Percentiles rank a stretch among this genome's conserved stretches.
These are phyloP conservation scores for Fusarium mundagurra DNA, from an alignment of 2,329 filamentous ascomycete species.

Conservation along the genomic window DNA sequence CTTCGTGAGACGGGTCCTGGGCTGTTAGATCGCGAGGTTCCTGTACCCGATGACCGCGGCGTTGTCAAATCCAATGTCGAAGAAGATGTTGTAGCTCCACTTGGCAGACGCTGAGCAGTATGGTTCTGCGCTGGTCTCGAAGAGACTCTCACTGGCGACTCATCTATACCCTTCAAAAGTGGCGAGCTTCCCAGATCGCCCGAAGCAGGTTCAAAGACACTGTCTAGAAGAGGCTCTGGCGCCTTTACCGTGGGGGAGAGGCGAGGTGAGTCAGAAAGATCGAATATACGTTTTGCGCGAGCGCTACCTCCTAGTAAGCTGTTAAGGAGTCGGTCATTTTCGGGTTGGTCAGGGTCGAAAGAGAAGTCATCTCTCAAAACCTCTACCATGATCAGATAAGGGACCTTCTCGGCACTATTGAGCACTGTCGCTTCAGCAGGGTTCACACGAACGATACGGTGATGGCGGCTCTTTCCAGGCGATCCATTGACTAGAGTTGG, in stretches of 20 bases:
- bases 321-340: conserved; percentile 74
- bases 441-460: conserved; percentile 84
- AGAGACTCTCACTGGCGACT: conserved; percentile 51
- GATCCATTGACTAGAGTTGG: conserved; percentile 77
- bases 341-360: conserved; percentile 78
- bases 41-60: conserved; percentile 75
- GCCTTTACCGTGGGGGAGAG: conserved; percentile 54
- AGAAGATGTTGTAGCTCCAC: conserved; percentile 68
- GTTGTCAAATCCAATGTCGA: conserved; percentile 70
- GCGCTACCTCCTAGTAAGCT: conserved; percentile 67
- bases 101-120: conserved; percentile 66
- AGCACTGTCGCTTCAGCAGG: conserved; percentile 85
- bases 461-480: conserved; percentile 80
- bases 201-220: conserved; percentile 83
- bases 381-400: conserved; percentile 86
- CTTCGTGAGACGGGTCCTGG: conserved; percentile 66
- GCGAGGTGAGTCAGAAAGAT: conserved; percentile 72
- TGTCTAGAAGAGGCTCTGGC: conserved; percentile 66
- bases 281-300: conserved; percentile 70
- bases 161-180: conserved; percentile 68
- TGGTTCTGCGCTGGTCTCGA: conserved; percentile 44
- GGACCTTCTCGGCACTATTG: conserved; percentile 88
- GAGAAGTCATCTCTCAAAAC: conserved; percentile 84
- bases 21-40: conserved; percentile 74
- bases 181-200: conserved; percentile 82